Percentiles rank a stretch among this genome's conserved stretches.
phyloP scores from a whole-genome alignment of 192 early-diverging fungal genomes.

The Coemansia sp. region DNA sequence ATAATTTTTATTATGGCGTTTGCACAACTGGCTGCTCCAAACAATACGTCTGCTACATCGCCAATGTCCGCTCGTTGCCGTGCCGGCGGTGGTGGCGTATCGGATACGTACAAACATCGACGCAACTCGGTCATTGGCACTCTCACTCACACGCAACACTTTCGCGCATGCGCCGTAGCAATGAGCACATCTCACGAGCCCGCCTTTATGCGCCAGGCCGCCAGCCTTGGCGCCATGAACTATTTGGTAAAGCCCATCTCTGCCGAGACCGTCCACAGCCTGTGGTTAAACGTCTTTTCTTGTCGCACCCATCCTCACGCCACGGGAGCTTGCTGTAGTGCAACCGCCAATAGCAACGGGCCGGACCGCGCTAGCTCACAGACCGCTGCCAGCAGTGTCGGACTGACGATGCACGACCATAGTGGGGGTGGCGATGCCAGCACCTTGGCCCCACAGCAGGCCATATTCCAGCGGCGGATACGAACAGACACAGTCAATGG shows the following conservation, averaged over 20 bases:
- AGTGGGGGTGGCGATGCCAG: constrained; percentile 12
- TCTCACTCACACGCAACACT: background rate
- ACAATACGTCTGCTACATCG: constrained; percentile 6
- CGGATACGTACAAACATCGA: constrained; percentile 23
- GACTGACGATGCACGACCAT: background rate
- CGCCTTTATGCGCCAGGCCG: constrained; percentile 48
- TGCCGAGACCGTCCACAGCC: constrained; percentile 46
- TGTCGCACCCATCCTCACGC: constrained; percentile 36
- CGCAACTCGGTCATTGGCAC: constrained; percentile 39
- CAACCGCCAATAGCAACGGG: background rate
- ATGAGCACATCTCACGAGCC: constrained; percentile 53
- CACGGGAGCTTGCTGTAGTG: background rate
- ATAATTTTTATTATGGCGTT: constrained; percentile 19
- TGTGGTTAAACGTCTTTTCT: constrained; percentile 55
- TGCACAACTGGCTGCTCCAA: constrained; percentile 21
- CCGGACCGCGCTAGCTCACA: constrained; percentile 5
- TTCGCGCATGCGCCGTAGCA: constrained; percentile 26
- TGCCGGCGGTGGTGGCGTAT: background rate
- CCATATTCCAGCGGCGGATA: constrained; percentile 49
- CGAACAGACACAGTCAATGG: constrained; percentile 38
- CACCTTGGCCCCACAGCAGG: constrained; percentile 26
- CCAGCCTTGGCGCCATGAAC: constrained; percentile 50
- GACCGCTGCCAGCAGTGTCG: constrained; percentile 3
- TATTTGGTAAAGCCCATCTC: constrained; percentile 57
- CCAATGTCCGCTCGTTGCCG: constrained; percentile 5